phyloP scores from a whole-genome alignment of 371 early-diverging fungal species.

The Lichtheimia ornata region DNA sequence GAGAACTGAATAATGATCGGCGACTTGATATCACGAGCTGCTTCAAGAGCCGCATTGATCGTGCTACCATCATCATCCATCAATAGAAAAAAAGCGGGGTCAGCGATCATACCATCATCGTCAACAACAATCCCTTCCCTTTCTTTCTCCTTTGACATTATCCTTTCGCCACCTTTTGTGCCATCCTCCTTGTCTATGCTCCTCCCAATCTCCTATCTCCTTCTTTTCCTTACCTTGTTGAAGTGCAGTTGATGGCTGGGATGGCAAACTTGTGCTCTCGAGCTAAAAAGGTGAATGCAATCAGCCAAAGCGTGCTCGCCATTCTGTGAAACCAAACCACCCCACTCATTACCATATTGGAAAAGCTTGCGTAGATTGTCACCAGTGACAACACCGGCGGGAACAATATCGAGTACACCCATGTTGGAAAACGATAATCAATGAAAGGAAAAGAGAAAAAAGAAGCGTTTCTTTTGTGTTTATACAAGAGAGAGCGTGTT shows the following conservation, averaged over 20 bases:
- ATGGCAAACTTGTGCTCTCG: constrained; percentile 85
- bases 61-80: constrained; percentile 53
- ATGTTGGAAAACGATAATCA: constrained; percentile 42
- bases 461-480: background rate
- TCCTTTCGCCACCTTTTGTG: too few relatives aligned
- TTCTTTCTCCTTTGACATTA: constrained; percentile 3
- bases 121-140: constrained; percentile 11
- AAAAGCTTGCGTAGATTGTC: constrained; percentile 85
- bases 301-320: background rate
- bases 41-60: constrained; percentile 88
- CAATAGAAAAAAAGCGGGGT: constrained; percentile 1
- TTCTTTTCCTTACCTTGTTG: constrained; percentile 58
- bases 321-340: too few relatives aligned
- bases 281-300: constrained; percentile 37
- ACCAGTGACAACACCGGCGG: constrained; percentile 88
- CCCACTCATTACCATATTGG: constrained; percentile 55
- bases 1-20: constrained; percentile 93
- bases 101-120: background rate
- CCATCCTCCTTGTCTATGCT: too few relatives aligned
- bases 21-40: constrained; percentile 87
- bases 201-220: background rate
- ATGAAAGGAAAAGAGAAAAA: constrained; percentile 16
- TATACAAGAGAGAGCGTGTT: background rate
- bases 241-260: constrained; percentile 93
- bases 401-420: constrained; percentile 81